phyloP scores from a whole-genome alignment of 345 rosid genomes.

The Eucalyptus cladocalyx region DNA sequence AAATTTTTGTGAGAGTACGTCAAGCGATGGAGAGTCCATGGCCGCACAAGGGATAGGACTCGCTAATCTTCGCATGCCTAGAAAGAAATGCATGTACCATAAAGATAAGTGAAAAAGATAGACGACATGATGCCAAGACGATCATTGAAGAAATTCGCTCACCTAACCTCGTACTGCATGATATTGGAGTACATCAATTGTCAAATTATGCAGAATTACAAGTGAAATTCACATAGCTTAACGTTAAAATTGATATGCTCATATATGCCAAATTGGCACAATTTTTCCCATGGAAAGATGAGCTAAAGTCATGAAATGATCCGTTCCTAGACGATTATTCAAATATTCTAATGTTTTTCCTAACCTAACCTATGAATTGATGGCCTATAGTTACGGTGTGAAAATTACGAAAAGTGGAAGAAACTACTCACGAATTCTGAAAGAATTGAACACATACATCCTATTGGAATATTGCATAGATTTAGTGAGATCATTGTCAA shows the following conservation, averaged over 20 bases:
- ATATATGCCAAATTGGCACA: neutral
- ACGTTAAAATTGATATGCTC: neutral
- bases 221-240: neutral
- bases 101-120: too few species aligned
- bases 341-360: neutral
- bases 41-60: too few species aligned
- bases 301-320: neutral
- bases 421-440: neutral
- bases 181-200: neutral
- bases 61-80: too few species aligned
- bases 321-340: neutral
- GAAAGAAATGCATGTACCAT: too few species aligned
- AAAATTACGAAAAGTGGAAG: neutral
- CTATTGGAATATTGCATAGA: too few species aligned
- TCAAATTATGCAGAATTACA: neutral
- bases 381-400: neutral
- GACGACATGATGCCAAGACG: rapidly evolving
- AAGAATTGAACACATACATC: too few species aligned
- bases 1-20: too few species aligned
- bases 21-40: too few species aligned
- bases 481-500: neutral
- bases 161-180: neutral
- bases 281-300: neutral
- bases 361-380: neutral
- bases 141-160: too few species aligned